phyloP scores from a whole-genome alignment of 208 protist species.

The Crithidia sp. region DNA sequence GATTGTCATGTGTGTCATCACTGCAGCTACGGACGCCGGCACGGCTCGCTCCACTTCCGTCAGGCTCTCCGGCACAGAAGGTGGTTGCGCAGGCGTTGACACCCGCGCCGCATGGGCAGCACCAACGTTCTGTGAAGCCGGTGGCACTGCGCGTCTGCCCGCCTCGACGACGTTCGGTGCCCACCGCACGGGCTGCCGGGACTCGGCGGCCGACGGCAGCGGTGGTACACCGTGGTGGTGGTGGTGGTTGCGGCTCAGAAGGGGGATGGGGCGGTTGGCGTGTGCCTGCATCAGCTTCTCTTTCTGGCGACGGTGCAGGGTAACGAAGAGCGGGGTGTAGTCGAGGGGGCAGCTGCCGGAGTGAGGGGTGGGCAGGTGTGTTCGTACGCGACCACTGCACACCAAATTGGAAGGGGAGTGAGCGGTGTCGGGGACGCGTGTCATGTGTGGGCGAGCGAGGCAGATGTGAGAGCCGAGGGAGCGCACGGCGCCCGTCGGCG shows the following conservation, averaged over 20 bases:
- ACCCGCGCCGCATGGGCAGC: background rate
- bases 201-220: too few species aligned
- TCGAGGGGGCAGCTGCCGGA: conserved; percentile 34
- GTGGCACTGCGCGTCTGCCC: background rate
- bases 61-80: background rate
- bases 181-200: too few species aligned
- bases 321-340: conserved; percentile 31
- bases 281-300: conserved; percentile 18
- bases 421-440: background rate
- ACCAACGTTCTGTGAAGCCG: conserved; percentile 9
- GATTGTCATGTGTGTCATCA: conserved; percentile 14
- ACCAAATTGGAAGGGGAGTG: background rate
- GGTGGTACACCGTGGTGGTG: too few species aligned
- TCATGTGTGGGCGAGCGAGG: conserved; percentile 12
- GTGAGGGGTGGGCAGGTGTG: conserved; percentile 27
- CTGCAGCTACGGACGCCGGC: conserved; percentile 23
- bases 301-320: conserved; percentile 20
- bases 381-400: conserved; percentile 19
- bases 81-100: background rate
- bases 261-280: conserved; percentile 14
- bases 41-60: conserved; percentile 17
- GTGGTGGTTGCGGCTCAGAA: conserved; percentile 4
- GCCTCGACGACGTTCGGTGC: background rate
- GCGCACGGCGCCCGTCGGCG: background rate
- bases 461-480: conserved; percentile 24